These are phyloP conservation scores for Salvia rosmarinus DNA, from an alignment of 257 asterid genomes.

Conservation along the genomic window DNA sequence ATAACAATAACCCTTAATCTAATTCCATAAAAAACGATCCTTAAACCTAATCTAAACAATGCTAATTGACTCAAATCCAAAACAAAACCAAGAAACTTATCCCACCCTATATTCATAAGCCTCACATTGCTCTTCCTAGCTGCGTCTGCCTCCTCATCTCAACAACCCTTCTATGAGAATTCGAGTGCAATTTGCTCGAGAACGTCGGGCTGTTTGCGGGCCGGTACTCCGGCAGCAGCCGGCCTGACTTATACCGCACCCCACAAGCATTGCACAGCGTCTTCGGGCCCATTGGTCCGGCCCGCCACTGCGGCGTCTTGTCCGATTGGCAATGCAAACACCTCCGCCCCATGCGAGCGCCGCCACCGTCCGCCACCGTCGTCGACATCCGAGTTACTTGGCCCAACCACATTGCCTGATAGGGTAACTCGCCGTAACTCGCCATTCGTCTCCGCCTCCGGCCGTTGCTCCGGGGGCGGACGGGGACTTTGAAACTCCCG, in stretches of 20 bases:
- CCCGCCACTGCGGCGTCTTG: constrained; percentile 93
- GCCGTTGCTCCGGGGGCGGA: constrained; percentile 59
- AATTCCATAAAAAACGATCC: constrained; percentile 36
- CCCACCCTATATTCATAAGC: constrained; percentile 58
- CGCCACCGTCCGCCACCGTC: constrained; percentile 9
- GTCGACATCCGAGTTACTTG: constrained; percentile 30
- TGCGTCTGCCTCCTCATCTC: constrained; percentile 82
- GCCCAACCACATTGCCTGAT: constrained; percentile 36
- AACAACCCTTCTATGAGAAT: constrained; percentile 78
- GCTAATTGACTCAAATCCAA: not conserved
- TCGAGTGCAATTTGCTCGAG: constrained; percentile 63
- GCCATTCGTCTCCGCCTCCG: constrained; percentile 40
- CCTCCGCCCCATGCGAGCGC: constrained; percentile 58
- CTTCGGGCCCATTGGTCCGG: constrained; percentile 85
- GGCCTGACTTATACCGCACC: constrained; percentile 85
- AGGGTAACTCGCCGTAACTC: constrained; percentile 36
- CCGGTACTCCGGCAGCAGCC: constrained; percentile 84
- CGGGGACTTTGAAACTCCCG: constrained; percentile 60
- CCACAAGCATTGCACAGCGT: constrained; percentile 93
- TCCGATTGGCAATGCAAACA: constrained; percentile 83
- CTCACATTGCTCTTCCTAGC: constrained; percentile 38
- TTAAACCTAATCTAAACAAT: constrained; percentile 43
- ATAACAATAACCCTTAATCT: constrained; percentile 38
- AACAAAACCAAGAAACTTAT: constrained; percentile 9
- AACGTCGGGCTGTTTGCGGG: constrained; percentile 83